Evolutionary conservation across 1,284 basidiomycete genomes (phyloP).

Genomic region (Hemileia vastatrix): DNA sequence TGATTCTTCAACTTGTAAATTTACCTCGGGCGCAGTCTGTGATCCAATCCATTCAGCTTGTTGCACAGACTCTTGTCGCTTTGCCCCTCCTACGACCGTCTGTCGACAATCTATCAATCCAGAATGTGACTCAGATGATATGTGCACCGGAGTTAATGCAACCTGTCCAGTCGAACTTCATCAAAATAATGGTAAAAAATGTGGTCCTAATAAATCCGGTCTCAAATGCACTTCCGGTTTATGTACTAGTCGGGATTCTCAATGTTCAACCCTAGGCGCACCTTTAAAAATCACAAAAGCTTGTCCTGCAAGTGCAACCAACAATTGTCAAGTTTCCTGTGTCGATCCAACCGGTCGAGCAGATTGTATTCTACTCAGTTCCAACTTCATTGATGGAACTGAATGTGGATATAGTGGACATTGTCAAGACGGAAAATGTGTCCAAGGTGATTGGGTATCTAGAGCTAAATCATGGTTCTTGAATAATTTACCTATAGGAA

Average conservation of each 20-base stretch:
- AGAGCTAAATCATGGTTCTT: slow-evolving; percentile 54
- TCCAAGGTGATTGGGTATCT: slow-evolving; percentile 56
- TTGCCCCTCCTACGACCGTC: slow-evolving; percentile 55
- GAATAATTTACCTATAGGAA: slow-evolving; percentile 35
- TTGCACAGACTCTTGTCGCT: slow-evolving; percentile 62
- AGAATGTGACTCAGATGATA: slow-evolving; percentile 66
- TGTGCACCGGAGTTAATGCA: slow-evolving; percentile 64
- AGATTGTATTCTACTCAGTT: slow-evolving; percentile 8
- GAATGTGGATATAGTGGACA: slow-evolving; percentile 58
- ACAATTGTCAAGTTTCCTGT: slow-evolving; percentile 18
- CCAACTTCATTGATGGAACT: slow-evolving; percentile 14
- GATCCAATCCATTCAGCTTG: slow-evolving; percentile 69
- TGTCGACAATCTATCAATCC: slow-evolving; percentile 63
- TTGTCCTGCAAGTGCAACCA: slow-evolving; percentile 49
- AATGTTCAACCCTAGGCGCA: slow-evolving; percentile 66
- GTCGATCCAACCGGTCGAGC: slow-evolving; percentile 15
- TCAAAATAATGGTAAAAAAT: slow-evolving; percentile 55
- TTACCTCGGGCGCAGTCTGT: slow-evolving; percentile 62
- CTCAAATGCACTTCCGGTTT: slow-evolving; percentile 68
- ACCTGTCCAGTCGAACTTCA: slow-evolving; percentile 63
- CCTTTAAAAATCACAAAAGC: slow-evolving; percentile 59
- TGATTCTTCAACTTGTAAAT: slow-evolving; percentile 66
- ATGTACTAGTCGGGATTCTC: slow-evolving; percentile 66
- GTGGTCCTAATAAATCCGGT: slow-evolving; percentile 50
- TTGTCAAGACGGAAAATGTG: slow-evolving; percentile 54